phyloP scores from a whole-genome alignment of 805 yeast genomes.

The Teunomyces barrocoloradensis region DNA sequence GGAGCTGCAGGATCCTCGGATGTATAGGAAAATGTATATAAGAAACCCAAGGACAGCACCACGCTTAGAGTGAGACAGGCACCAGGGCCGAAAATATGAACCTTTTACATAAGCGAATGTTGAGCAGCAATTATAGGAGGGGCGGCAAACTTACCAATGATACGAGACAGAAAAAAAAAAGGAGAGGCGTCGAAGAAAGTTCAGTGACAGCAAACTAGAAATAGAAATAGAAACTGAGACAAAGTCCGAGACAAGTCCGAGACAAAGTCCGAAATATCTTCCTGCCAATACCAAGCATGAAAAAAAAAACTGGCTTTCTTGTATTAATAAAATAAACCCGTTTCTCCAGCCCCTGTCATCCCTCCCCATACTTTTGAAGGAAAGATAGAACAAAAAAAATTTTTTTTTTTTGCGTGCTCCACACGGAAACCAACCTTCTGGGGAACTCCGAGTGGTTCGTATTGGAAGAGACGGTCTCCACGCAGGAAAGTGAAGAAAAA shows the following conservation, averaged over 20 bases:
- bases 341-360: background rate
- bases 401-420: background rate
- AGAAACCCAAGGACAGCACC: background rate
- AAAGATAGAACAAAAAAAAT: no score
- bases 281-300: no score
- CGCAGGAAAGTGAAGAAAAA: background rate
- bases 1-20: background rate
- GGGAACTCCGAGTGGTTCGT: conserved; percentile 3
- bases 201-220: background rate
- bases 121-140: background rate
- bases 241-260: background rate
- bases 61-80: background rate
- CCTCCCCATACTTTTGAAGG: no score
- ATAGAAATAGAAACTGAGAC: background rate
- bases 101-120: background rate
- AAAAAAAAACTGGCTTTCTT: no score
- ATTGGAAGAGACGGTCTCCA: conserved; percentile 1
- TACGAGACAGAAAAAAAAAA: background rate
- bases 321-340: background rate
- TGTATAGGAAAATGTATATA: background rate
- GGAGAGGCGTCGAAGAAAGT: background rate
- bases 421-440: background rate
- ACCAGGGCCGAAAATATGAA: background rate
- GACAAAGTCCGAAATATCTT: background rate
- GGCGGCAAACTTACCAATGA: background rate